Percentiles rank a stretch among this genome's conserved stretches.
Evolutionary conservation across 495 filamentous ascomycete genomes (phyloP).

Genomic region (Barbatosphaeria neglecta): DNA sequence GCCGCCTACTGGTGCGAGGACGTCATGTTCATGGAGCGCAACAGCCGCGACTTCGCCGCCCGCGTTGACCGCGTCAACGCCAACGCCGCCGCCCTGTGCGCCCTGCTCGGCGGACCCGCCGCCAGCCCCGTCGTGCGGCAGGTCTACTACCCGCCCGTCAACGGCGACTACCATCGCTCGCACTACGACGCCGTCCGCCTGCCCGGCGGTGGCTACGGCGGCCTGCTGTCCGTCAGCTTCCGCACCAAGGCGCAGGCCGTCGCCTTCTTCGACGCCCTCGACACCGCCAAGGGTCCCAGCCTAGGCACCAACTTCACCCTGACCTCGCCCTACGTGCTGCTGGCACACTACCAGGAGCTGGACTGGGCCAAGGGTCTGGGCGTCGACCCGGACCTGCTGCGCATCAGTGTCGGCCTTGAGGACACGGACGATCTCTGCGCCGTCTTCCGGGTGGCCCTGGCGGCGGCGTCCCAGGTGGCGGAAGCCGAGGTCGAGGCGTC

Average conservation of each 20-base stretch:
- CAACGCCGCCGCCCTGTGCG: slow-evolving; percentile 76
- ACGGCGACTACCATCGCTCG: slow-evolving; percentile 45
- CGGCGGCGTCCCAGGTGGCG: slow-evolving; percentile 19
- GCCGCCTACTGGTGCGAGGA: slow-evolving; percentile 88
- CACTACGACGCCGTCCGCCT: slow-evolving; percentile 72
- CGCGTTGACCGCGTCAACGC: slow-evolving; percentile 75
- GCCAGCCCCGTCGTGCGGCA: slow-evolving; percentile 53
- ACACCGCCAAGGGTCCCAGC: slow-evolving; percentile 87
- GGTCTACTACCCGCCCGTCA: slow-evolving; percentile 79
- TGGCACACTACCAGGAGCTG: slow-evolving; percentile 86
- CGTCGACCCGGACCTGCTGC: slow-evolving; percentile 63
- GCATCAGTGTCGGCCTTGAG: slow-evolving; percentile 86
- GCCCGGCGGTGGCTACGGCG: slow-evolving; percentile 76
- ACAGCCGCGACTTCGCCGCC: slow-evolving; percentile 82
- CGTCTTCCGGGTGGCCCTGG: slow-evolving; percentile 37
- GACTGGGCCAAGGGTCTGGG: slow-evolving; percentile 79
- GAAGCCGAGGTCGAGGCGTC: no score
- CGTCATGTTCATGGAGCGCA: slow-evolving; percentile 86
- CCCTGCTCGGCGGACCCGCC: slow-evolving; percentile 49
- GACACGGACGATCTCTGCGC: slow-evolving; percentile 50
- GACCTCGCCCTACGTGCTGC: slow-evolving; percentile 72
- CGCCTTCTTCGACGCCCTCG: slow-evolving; percentile 73
- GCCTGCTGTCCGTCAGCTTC: slow-evolving; percentile 76
- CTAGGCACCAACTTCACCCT: slow-evolving; percentile 96
- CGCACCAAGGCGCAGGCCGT: slow-evolving; percentile 55